Percentiles rank a stretch among this genome's conserved stretches.
Evolutionary conservation across 495 filamentous ascomycete species (phyloP).

Genomic region (Oleoguttula mirabilis): DNA sequence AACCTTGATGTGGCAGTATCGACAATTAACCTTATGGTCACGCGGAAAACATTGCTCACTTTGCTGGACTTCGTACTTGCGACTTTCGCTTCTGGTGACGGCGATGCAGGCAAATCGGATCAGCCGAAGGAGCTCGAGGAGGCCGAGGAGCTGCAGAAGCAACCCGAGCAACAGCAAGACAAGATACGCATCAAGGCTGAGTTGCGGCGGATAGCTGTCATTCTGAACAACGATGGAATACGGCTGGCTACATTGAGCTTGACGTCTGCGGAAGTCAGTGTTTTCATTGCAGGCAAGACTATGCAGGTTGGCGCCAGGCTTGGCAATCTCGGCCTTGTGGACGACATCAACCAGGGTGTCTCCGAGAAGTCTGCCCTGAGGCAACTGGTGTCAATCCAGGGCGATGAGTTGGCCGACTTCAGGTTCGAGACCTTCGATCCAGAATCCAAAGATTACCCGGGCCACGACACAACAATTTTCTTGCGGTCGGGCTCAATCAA

Average conservation of each 20-base stretch:
- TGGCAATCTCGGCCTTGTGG: slow-evolving; percentile 75
- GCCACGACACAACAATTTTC: slow-evolving; percentile 87
- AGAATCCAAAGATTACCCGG: slow-evolving; percentile 62
- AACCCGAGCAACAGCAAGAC: slow-evolving; percentile 27
- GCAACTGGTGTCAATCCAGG: slow-evolving; percentile 84
- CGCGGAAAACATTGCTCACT: slow-evolving; percentile 81
- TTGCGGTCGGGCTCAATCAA: slow-evolving; percentile 87
- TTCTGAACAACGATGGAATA: slow-evolving; percentile 97
- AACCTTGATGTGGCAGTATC: slow-evolving; percentile 86
- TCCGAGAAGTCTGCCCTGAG: slow-evolving; percentile 66
- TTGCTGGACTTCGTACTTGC: slow-evolving; percentile 92
- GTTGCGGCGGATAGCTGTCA: slow-evolving; percentile 80
- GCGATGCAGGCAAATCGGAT: slow-evolving; percentile 30
- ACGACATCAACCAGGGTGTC: slow-evolving; percentile 90
- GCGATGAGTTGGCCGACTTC: slow-evolving; percentile 94
- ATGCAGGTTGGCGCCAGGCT: slow-evolving; percentile 79
- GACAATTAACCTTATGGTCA: slow-evolving; percentile 91
- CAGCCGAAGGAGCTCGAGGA: slow-evolving; percentile 27
- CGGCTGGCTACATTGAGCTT: slow-evolving; percentile 85
- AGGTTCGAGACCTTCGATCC: slow-evolving; percentile 91
- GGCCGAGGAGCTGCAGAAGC: slow-evolving; percentile 1
- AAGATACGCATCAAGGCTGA: slow-evolving; percentile 81
- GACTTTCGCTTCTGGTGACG: slow-evolving; percentile 71
- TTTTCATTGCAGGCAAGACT: slow-evolving; percentile 71
- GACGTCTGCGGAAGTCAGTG: slow-evolving; percentile 77